Evolutionary conservation across 495 filamentous ascomycete genomes (phyloP).

Genomic region (Penicillium subrubescens): DNA sequence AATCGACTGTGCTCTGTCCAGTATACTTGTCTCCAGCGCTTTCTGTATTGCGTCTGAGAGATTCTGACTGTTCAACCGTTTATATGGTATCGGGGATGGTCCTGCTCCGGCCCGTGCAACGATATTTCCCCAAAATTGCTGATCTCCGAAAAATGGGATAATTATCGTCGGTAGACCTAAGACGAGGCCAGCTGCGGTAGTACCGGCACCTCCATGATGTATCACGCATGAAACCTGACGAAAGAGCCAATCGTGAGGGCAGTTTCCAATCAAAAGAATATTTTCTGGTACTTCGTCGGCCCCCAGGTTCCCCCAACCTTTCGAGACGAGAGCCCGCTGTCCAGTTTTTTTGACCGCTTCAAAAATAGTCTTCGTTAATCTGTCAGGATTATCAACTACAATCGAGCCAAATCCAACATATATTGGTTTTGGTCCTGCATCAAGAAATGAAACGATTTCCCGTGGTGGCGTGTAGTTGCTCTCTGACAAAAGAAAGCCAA

Average conservation of each 20-base stretch:
- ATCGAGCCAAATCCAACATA: conserved; percentile 83
- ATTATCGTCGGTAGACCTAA: conserved; percentile 69
- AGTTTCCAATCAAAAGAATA: conserved; percentile 76
- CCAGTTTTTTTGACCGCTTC: conserved; percentile 64
- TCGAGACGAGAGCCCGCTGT: conserved; percentile 69
- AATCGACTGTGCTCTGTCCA: conserved; percentile 52
- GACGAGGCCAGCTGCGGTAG: conserved; percentile 72
- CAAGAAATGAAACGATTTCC: conserved; percentile 63
- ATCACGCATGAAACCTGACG: conserved; percentile 70
- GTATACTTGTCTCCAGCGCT: conserved; percentile 56
- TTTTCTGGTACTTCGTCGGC: conserved; percentile 61
- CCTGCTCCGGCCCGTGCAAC: conserved; percentile 72
- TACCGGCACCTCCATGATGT: conserved; percentile 82
- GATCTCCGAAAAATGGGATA: conserved; percentile 83
- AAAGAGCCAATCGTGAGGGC: conserved; percentile 83
- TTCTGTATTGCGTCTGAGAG: conserved; percentile 62
- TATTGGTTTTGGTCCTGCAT: conserved; percentile 62
- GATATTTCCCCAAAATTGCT: conserved; percentile 81
- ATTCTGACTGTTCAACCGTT: conserved; percentile 56
- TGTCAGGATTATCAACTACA: conserved; percentile 69
- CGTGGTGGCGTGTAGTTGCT: conserved; percentile 61
- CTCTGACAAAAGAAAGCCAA: conserved; percentile 65
- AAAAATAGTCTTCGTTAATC: conserved; percentile 65
- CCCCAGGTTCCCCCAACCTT: conserved; percentile 76
- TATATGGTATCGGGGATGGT: conserved; percentile 68